Evolutionary conservation across 371 early-diverging fungal genomes (phyloP).

Genomic region (Dipsacomyces acuminosporus): DNA sequence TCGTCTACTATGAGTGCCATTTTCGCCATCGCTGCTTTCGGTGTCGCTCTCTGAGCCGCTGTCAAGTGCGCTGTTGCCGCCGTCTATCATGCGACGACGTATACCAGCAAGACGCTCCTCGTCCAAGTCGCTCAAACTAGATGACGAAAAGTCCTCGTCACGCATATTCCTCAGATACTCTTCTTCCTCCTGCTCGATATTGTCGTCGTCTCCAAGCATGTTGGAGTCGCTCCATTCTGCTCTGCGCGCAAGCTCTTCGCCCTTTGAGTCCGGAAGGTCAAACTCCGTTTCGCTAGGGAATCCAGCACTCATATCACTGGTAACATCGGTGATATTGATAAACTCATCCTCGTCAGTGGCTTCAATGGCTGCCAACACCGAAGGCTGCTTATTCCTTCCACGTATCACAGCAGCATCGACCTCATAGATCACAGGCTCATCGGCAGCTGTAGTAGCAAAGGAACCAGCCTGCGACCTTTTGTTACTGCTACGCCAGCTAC

Average conservation of each 20-base stretch:
- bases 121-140: conserved; percentile 42
- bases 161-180: conserved; percentile 21
- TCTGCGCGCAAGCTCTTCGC: neutral
- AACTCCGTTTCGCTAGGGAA: conserved; percentile 37
- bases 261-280: conserved; percentile 15
- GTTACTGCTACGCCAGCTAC: neutral
- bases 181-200: conserved; percentile 37
- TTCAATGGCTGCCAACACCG: neutral
- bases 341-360: conserved; percentile 41
- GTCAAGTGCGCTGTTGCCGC: conserved; percentile 7
- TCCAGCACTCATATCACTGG: conserved; percentile 36
- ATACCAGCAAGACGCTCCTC: conserved; percentile 21
- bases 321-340: conserved; percentile 47
- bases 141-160: conserved; percentile 24
- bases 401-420: conserved; percentile 20
- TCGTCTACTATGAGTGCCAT: neutral
- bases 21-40: conserved; percentile 18
- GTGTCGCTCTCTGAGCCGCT: conserved; percentile 39
- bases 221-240: conserved; percentile 28
- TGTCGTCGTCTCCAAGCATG: conserved; percentile 19
- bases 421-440: conserved; percentile 19
- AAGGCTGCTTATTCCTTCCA: conserved; percentile 13
- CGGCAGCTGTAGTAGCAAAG: conserved; percentile 1
- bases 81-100: conserved; percentile 1
- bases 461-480: neutral